Base-by-base conservation (phyloP, 495 filamentous ascomycete species). In the Hypoxylon rickii region DNA sequence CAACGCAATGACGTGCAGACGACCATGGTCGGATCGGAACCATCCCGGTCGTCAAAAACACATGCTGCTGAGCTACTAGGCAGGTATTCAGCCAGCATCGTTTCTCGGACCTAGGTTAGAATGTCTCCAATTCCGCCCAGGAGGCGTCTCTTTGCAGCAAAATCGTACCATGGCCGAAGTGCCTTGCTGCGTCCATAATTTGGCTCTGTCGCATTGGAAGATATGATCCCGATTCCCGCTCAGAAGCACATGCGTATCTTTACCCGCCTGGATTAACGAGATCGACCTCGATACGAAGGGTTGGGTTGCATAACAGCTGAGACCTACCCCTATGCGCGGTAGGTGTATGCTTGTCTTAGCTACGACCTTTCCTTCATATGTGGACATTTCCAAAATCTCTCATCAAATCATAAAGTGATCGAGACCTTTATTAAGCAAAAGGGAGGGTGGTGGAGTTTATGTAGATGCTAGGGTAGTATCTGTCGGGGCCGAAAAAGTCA, bases 1-100 rank as follows among this genome's bases (percentile, higher is more conserved):
- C 39, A 34, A 57, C 38, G 34, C 33, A 41, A 63, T 63, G 59
- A 63, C 59, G 59, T 63, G 59, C 59, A 63, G 44, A 46, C 44
- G 39, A 43, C 17, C 44, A 49, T 63, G 48, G 53, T 58, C 49
- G 58, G 59, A 63, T 63, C 59, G 59, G 59, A 51, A 45, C 53
- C 54, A 63, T 63, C 59, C 59, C 59, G 59, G 53, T 41, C 50
- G 59, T 53, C 42, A 44, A 51, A 40, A 39, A 57, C 39, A 53
- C 44, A 63, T 47, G 44, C 15, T 41, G 53, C 49, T 48, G 49
- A 56, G 58, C 46, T 56, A 33, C 26, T n/a, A n/a, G n/a, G n/a
- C n/a, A n/a, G n/a, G n/a, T n/a, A n/a, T n/a, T n/a, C n/a, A n/a
- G n/a, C n/a, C n/a, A n/a, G n/a, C n/a, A n/a, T n/a, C n/a, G n/a